These are phyloP conservation scores for Bruguiera sexangula DNA, from an alignment of 345 rosid species.

Conservation along the genomic window DNA sequence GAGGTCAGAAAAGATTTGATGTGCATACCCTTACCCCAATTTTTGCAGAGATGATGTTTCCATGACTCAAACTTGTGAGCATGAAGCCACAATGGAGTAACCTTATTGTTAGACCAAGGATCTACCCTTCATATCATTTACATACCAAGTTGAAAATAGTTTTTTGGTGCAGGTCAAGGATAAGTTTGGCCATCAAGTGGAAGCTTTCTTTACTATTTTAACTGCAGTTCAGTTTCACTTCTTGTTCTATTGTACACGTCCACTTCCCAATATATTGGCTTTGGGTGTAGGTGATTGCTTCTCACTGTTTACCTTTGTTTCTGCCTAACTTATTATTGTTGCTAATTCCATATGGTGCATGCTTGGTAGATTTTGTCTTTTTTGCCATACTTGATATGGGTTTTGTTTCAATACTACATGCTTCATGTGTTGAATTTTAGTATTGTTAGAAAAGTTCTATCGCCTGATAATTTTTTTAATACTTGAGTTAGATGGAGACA, in stretches of 20 bases:
- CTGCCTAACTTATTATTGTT: too few species aligned
- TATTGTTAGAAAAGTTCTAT: too few species aligned
- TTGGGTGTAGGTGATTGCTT: slow-evolving; percentile 70
- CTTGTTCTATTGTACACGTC: slow-evolving; percentile 88
- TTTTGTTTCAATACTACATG: not conserved
- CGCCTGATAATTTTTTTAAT: too few species aligned
- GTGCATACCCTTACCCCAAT: too few species aligned
- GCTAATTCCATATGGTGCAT: too few species aligned
- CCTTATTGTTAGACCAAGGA: too few species aligned
- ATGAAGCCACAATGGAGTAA: too few species aligned
- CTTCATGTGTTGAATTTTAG: too few species aligned
- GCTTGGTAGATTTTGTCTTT: not conserved
- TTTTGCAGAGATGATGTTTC: too few species aligned
- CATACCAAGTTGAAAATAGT: not conserved
- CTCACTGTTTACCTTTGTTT: slow-evolving; percentile 11
- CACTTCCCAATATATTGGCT: slow-evolving; percentile 88
- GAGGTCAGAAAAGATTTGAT: not conserved
- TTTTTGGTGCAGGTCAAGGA: slow-evolving; percentile 56
- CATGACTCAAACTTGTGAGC: too few species aligned
- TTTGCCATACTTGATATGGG: not conserved
- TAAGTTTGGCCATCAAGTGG: slow-evolving; percentile 89
- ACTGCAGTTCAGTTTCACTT: slow-evolving; percentile 85
- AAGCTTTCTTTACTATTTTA: slow-evolving; percentile 81
- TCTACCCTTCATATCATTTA: too few species aligned
- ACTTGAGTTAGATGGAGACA: too few species aligned